Evolutionary conservation across 2,329 filamentous ascomycete genomes (phyloP), one percentile per base, ranked within the genome.

Genomic region (Sporothrix sp.): DNA sequence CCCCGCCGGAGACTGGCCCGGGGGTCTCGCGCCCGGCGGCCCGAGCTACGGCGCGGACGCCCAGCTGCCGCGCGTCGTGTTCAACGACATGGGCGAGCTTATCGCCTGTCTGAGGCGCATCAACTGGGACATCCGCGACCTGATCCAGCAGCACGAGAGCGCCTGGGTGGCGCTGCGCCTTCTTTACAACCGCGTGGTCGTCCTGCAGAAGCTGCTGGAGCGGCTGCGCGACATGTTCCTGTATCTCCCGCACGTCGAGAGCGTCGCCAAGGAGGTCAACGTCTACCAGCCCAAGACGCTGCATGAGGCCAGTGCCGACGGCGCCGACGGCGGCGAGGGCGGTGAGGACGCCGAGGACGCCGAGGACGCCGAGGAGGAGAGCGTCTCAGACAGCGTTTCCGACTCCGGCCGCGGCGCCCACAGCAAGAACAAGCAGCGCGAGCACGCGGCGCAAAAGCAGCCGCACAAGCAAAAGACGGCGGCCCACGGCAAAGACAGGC

Each of bases 61-160:
- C 5, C 39, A 43, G 37, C 8, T 44, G 9, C 4, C 18, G 8
- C 16, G 13, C 14, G 13, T 44, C 7, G 7, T 50, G 21, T 16
- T 28, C 7, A 11, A 7, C 38, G 30, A 37, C n/a, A 21, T 50
- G n/a, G 4, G 9, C 11, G 18, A 11, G 10, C 11, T 13, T 21
- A 16, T 28, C 13, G 11, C 4, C 14, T 23, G 37, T 20, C 43
- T 48, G 5, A 10, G 3, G 2, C 43, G 37, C 44, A 37, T 13
- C 43, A 40, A 48, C 21, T 6, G 9, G 8, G 16, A 14, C 42
- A 40, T 52, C 13, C 50, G 50, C 50, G 30, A 42, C 43, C 28
- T 52, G 9, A 47, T 52, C 23, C 43, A 36, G 13, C 43, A 42
- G 37, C 36, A 52, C 30, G 43, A 47, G 50, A 42, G n/a, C 13